Evolutionary conservation across 495 filamentous ascomycete genomes (phyloP).

Genomic region (Cercophora newfieldiana): DNA sequence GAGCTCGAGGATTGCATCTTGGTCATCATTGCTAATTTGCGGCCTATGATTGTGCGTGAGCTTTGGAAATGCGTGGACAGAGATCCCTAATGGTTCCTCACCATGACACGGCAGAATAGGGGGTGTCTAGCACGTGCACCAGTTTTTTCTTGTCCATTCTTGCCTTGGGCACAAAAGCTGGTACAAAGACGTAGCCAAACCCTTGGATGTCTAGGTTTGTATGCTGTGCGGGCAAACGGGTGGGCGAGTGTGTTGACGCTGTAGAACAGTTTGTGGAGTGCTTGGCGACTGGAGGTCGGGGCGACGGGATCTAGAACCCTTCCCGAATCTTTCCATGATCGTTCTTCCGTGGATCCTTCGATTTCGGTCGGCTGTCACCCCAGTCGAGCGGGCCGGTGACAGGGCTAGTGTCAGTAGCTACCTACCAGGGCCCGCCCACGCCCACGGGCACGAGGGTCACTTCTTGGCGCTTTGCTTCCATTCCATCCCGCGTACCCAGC

Average conservation of each 20-base stretch:
- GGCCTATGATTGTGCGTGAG: slow-evolving; percentile 45
- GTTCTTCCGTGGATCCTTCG: background rate
- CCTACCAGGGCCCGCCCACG: background rate
- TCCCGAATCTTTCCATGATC: background rate
- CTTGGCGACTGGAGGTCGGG: background rate
- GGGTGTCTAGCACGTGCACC: slow-evolving; percentile 31
- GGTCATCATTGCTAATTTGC: slow-evolving; percentile 45
- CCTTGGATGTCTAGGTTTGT: background rate
- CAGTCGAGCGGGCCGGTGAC: background rate
- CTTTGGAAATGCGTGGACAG: background rate
- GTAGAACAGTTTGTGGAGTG: background rate
- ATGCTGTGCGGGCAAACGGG: background rate
- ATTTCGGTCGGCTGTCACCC: background rate
- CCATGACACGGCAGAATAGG: slow-evolving; percentile 33
- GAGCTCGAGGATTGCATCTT: slow-evolving; percentile 56
- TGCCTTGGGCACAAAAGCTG: background rate
- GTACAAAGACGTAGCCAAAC: background rate
- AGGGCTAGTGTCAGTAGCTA: background rate
- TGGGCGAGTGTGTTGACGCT: background rate
- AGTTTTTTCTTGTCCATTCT: background rate
- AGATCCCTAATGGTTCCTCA: slow-evolving; percentile 4
- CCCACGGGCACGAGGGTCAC: background rate
- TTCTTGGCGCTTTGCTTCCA: background rate
- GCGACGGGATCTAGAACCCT: background rate
- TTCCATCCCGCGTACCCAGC: too few relatives aligned